Base-by-base conservation (phyloP, 345 rosid genomes). In the Odontarrhena argentea region DNA sequence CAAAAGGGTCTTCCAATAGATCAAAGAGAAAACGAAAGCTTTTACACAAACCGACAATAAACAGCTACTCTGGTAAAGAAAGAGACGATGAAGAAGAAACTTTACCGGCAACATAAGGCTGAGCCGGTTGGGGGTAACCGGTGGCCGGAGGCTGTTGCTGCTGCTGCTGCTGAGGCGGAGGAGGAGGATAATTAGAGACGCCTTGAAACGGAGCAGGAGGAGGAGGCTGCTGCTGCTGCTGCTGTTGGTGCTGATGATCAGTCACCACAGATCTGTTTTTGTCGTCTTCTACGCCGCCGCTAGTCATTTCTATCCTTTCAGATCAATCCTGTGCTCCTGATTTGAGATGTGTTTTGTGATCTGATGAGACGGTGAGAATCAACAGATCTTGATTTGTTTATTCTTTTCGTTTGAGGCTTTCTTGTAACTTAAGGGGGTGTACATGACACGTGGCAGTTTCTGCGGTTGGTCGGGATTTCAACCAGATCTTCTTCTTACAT, bases 81-180 rank as follows among this genome's bases (percentile, higher is more conserved):
- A 5, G 42, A 63, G 44, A 55, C n/a, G 6, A 30, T 2, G 14
- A 24, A 2, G 12, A 51, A 57, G 67, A 57, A 65, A 26, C n/a
- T 34, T 3, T 0, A 73, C 76, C 76, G 4, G 47, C 4, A 2
- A 26, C 67, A 51, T 65, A 59, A 1, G 71, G 71, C 60, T 73
- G 76, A 73, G 76, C 71, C 6, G 76, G 71, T 55, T 73, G 76
- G 6, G 71, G 71, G 50, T 7, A 73, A 65, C 60, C 71, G 8
- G 50, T 40, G 22, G 36, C 42, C 8, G 70, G 71, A 2, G 48
- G 65, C 43, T 55, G 69, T 0, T 42, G 58, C 9, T 55, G 14
- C 22, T n/a, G 64, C 5, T 32, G 35, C 35, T 37, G 66, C 58
- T 26, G 63, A 35, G 55, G 63, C 6, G 71, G 71, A 58, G 76